Base-by-base conservation (phyloP, 495 filamentous ascomycete species). In the Cetradonia linearis region DNA sequence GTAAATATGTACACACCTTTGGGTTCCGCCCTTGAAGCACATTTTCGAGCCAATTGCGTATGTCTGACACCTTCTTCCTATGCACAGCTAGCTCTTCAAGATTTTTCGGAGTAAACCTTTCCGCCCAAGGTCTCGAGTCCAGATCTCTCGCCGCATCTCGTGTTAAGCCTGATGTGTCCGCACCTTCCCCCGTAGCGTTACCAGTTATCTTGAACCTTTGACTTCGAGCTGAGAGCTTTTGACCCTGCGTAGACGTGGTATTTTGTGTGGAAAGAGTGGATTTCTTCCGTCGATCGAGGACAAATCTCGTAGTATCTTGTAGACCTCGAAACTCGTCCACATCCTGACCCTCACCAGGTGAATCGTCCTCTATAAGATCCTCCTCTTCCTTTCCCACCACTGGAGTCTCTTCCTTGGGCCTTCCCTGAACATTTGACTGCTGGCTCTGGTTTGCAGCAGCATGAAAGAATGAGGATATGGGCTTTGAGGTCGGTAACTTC, bases 51-150 rank as follows among this genome's bases (percentile, higher is more conserved):
- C 94, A 97, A 37, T 67, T 76, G 50, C 81, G 78, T 20, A 97
- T 90, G 72, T 96, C 91, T 18, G 79, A 73, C 25, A 97, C 90
- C 72, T 99, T 99, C 66, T 78, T 88, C 72, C 90, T 95, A 68
- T 99, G 89, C 37, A 97, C 91, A 0, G 86, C 92, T 57, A 97
- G 76, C 71, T 96, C 91, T 33, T 84, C 83, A n/a, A 94, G 62
- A 62, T 79, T 81, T 1, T 68, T 62, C 0, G 94, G 94, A 3
- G 77, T 81, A 69, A 87, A 97, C 66, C 83, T 81, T 65, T 96
- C 89, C 18, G 86, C 84, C 94, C 94, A 99, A 2, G 94, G 91
- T 55, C 76, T 67, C 27, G 37, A 31, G 50, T 73, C 66, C 23
- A 36, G 28, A 5, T 61, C 44, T 5, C 58, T 53, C 42, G 42